phyloP scores from a whole-genome alignment of 1,284 basidiomycete species.

The Heterobasidion occidentale region DNA sequence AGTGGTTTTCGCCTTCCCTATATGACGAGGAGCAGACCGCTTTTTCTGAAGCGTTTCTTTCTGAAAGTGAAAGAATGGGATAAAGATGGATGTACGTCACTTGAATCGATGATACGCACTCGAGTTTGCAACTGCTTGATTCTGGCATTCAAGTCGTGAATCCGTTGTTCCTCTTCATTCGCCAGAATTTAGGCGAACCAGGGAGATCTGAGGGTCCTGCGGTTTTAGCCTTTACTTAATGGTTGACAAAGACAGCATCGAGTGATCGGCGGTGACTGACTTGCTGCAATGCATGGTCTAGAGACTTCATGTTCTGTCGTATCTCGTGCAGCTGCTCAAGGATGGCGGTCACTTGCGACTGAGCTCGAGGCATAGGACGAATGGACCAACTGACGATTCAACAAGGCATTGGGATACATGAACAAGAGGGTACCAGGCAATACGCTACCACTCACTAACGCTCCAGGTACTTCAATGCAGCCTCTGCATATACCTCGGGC shows the following conservation, averaged over 20 bases:
- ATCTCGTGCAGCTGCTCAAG: slow-evolving; percentile 44
- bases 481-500: slow-evolving; percentile 66
- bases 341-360: slow-evolving; percentile 45
- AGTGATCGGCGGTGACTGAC: slow-evolving; percentile 28
- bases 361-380: slow-evolving; percentile 64
- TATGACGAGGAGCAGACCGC: slow-evolving; percentile 6
- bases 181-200: slow-evolving; percentile 32
- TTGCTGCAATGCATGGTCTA: slow-evolving; percentile 44
- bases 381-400: slow-evolving; percentile 42
- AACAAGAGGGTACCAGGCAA: not conserved
- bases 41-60: slow-evolving; percentile 32
- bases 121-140: slow-evolving; percentile 45
- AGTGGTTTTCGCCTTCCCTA: slow-evolving; percentile 2
- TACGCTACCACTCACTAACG: slow-evolving; percentile 47
- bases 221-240: slow-evolving; percentile 21
- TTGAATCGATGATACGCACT: slow-evolving; percentile 20
- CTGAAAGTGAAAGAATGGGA: slow-evolving; percentile 18
- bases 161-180: slow-evolving; percentile 48
- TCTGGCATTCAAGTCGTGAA: slow-evolving; percentile 44
- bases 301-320: slow-evolving; percentile 40
- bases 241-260: slow-evolving; percentile 9
- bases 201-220: slow-evolving; percentile 20
- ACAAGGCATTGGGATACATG: not conserved
- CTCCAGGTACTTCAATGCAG: slow-evolving; percentile 66
- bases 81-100: not conserved